Base-by-base conservation (phyloP, 805 yeast species). In the Suhomyces canberraensis region DNA sequence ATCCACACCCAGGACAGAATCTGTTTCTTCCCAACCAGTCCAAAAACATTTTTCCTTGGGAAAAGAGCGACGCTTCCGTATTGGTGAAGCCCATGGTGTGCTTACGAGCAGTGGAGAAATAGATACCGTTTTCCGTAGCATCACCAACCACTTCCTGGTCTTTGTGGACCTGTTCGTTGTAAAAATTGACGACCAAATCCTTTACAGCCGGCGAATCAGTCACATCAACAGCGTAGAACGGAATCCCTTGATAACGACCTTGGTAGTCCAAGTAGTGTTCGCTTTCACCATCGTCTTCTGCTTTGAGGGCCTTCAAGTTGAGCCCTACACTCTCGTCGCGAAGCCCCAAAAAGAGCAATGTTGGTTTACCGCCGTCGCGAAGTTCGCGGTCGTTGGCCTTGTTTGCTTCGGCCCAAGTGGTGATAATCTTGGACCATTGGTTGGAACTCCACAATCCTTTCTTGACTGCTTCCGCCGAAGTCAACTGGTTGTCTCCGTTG, bases 1-100 rank as follows among this genome's bases (percentile, higher is more conserved):
- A 53, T 0, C 96, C 97, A 65, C 98, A 91, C 0, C 93, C 91
- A 5, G 91, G 90, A 55, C 98, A 91, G 60, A 73, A 83, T 39
- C 71, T 68, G 51, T 84, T 84, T 35, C 87, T 77, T 36, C 63
- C 58, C 31, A 85, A 66, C 96, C 97, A 91, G 58, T 90, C 95
- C 36, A 89, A 52, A 53, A 79, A 84, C 80, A 84, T 87, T 40
- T 82, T 78, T 0, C 86, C 91, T 52, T 90, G 93, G 3, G 95
- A 81, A 45, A 77, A 81, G 16, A 88, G 54, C 3, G 87, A 77
- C 0, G 88, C 83, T 35, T 82, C 84, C 14, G 39, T 42, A 25
- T 50, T 44, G 28, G 54, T 50, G 39, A 68, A 64, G 8, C 58
- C 56, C 37, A 70, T 51, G 29, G 54, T 51, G 40, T 68, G 67